Conservation (phyloP, 139 green algal genomes). For the Auxenochlorella protothecoides region DNA sequence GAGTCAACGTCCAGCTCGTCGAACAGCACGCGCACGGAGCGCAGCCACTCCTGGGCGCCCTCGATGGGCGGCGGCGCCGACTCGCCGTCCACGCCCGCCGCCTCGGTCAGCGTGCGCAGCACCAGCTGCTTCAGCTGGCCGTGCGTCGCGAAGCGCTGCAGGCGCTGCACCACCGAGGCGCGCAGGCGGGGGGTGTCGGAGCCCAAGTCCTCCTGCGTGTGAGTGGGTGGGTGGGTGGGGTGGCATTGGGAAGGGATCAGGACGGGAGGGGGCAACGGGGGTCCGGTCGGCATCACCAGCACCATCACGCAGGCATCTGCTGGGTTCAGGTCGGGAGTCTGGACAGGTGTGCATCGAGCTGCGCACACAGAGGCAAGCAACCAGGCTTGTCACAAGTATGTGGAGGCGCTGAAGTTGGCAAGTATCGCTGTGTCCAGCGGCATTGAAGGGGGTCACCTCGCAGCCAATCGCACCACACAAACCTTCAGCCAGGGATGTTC, state of each 20-base stretch:
- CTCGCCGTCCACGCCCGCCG: constrained; percentile 19
- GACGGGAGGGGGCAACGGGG: too few relatives aligned
- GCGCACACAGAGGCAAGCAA: too few relatives aligned
- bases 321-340: constrained; percentile 39
- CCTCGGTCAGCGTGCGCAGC: constrained; percentile 68
- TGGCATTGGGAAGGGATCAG: too few relatives aligned
- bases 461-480: too few relatives aligned
- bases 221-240: too few relatives aligned
- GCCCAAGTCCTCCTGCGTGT: too few relatives aligned
- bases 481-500: too few relatives aligned
- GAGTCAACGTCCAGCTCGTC: constrained; percentile 57
- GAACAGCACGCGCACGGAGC: constrained; percentile 34
- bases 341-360: constrained; percentile 38
- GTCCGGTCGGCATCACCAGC: too few relatives aligned
- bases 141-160: constrained; percentile 89
- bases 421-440: too few relatives aligned
- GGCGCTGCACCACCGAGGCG: constrained; percentile 48
- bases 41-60: constrained; percentile 4
- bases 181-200: constrained; percentile 13
- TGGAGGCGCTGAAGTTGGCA: too few relatives aligned
- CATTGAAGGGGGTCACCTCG: too few relatives aligned
- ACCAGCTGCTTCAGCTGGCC: constrained; percentile 83
- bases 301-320: background rate
- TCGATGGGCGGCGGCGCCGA: constrained; percentile 16
- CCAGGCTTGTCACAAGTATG: too few relatives aligned